Evolutionary conservation across 2,329 filamentous ascomycete genomes (phyloP), one percentile per base, ranked within the genome.

Genomic region (Cordyceps javanica): DNA sequence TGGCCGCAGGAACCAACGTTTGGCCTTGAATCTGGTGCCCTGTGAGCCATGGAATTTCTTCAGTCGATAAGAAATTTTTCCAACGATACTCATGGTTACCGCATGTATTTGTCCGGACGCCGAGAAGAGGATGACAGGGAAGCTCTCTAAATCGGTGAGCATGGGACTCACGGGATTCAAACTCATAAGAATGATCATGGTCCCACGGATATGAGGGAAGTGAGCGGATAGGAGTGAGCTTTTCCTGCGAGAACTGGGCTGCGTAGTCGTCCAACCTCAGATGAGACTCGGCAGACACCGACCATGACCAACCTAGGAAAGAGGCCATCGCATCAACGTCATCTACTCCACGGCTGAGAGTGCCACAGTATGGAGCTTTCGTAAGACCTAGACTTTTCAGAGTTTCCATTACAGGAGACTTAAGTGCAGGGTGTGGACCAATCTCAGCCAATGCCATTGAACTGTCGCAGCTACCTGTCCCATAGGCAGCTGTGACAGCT

Each of bases 11-110:
- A 49, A 72, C 72, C 60, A 76, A 69, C 55, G 69, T 70, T 52
- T 76, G 69, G 61, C 71, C 75, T 59, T 76, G 72, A 67, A 77
- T 72, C 34, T 65, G 55, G 64, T 77, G 75, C 55, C 75, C 73
- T 42, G 72, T 64, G 8, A 74, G 72, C 36, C 77, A 77, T 34
- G 77, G 67, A 5, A 64, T 13, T 51, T 64, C 60, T 5, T 30
- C n/a, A 25, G 46, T 39, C 25, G 56, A 59, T 2, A 65, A 7
- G 11, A 60, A 49, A 25, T 64, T 63, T 11, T 60, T 55, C 63
- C 60, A 65, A 10, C 57, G 57, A 11, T 49, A 45, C 49, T 60
- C 53, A 5, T 34, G 32, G 34, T 60, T 32, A 10, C 58, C 21
- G 34, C 28, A n/a, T 32, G 36, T 41, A 28, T 41, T 19, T 14